Base-by-base conservation (phyloP, 192 early-diverging fungal species). In the Phlyctochytrium planicorne region DNA sequence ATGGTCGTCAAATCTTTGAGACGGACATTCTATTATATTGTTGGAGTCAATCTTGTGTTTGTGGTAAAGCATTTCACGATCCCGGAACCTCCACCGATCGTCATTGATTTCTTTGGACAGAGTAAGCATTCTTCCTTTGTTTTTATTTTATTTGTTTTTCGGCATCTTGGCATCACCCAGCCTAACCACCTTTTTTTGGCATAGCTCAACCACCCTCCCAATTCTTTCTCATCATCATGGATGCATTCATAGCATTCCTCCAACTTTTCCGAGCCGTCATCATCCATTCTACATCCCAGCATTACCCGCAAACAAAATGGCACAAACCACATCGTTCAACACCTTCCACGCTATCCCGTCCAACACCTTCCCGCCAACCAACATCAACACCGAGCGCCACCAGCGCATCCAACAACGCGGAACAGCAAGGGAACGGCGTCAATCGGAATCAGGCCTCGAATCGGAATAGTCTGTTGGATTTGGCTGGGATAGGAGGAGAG, bases 31-130 rank as follows among this genome's bases (percentile, higher is more conserved):
- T 68, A 59, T 29, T 68, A 40, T 36, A 60, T 68, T 29, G 17
- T 59, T 35, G 66, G 66, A 4, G 60, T 68, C 66, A 68, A 23
- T 33, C 24, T 37, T 4, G 30, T 68, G 25, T 68, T 68, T 40
- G n/a, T 59, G 34, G 66, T 37, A 29, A 60, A 34, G 25, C 66
- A 68, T 56, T 40, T 23, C 17, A 59, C 53, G 3, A 55, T 32
- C 16, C 12, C 60, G 25, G 6, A 27, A 4, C 12, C 12, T 4
- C 65, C 65, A 33, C 34, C 66, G 2, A 23, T 68, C 34, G 4
- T 68, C 34, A 23, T 68, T 30, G 66, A 68, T 34, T 68, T 68
- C 57, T 68, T 68, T 60, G 66, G 66, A 23, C 66, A 56, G n/a
- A 56, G 66, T 68, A 33, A 24, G 53, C n/a, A n/a, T n/a, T n/a